Evolutionary conservation across 1,139 yeast genomes (phyloP).

Genomic region (Geotrichum aggregatum): DNA sequence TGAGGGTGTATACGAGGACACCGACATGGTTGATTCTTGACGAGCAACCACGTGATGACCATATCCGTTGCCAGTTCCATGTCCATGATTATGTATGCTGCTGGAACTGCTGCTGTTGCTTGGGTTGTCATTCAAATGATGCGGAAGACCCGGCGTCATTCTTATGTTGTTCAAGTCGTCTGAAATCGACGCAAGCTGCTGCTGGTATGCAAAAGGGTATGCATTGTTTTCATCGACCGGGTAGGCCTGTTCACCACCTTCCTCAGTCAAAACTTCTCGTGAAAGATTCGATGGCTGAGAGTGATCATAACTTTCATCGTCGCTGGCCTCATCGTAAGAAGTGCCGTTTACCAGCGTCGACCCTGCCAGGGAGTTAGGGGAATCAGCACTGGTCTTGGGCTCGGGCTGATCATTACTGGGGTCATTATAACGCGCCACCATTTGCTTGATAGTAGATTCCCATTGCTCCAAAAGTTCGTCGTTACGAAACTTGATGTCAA

Average conservation of each 20-base stretch:
- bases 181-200: slow-evolving; percentile 16
- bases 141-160: background rate
- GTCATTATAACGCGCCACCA: slow-evolving; percentile 30
- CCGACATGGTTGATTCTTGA: slow-evolving; percentile 16
- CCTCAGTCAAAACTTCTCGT: slow-evolving; percentile 12
- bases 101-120: slow-evolving; percentile 6
- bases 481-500: slow-evolving; percentile 38
- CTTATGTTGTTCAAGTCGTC: slow-evolving; percentile 10
- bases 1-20: slow-evolving; percentile 10
- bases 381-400: background rate
- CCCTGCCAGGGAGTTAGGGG: slow-evolving; percentile 5
- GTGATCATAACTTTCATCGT: slow-evolving; percentile 19
- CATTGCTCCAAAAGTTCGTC: slow-evolving; percentile 38
- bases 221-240: slow-evolving; percentile 14
- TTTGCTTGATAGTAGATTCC: slow-evolving; percentile 35
- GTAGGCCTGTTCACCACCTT: slow-evolving; percentile 11
- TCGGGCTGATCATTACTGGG: slow-evolving; percentile 2
- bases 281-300: background rate
- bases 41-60: background rate
- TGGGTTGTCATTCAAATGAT: background rate
- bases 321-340: slow-evolving; percentile 21
- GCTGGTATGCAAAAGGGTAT: slow-evolving; percentile 15
- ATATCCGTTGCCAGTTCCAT: background rate
- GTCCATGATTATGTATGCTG: slow-evolving; percentile 6
- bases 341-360: slow-evolving; percentile 20